phyloP scores from a whole-genome alignment of 2,329 filamentous ascomycete genomes.

The Phoma herbarum region DNA sequence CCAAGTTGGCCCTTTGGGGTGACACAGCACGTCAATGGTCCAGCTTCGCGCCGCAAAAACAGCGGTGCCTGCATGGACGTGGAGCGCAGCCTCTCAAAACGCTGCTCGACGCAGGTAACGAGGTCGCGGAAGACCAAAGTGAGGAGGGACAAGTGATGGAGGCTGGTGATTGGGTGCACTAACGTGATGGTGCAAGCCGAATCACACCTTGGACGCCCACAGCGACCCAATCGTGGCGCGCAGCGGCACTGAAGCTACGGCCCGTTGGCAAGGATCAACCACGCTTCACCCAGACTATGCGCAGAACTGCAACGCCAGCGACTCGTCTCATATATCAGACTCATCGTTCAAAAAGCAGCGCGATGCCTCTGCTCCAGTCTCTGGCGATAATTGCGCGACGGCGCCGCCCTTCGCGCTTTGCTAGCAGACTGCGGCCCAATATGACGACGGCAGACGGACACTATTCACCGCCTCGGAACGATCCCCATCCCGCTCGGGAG shows the following conservation, averaged over 20 bases:
- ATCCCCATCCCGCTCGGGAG: constrained; percentile 28
- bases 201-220: constrained; percentile 20
- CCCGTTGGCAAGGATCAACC: constrained; percentile 37
- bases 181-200: constrained; percentile 23
- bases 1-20: constrained; percentile 40
- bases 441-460: constrained; percentile 14
- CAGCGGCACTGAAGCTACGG: constrained; percentile 29
- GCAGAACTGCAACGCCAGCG: constrained; percentile 18
- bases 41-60: constrained; percentile 44
- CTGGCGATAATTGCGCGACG: constrained; percentile 32
- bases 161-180: constrained; percentile 29
- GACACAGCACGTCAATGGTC: constrained; percentile 43
- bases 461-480: constrained; percentile 27
- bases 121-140: constrained; percentile 35
- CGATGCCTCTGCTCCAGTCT: constrained; percentile 19
- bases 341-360: constrained; percentile 11
- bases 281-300: constrained; percentile 19
- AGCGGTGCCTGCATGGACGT: constrained; percentile 48
- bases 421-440: constrained; percentile 22
- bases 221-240: constrained; percentile 17
- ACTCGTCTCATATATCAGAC: constrained; percentile 22
- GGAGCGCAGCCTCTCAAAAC: constrained; percentile 40
- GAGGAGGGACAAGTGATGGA: constrained; percentile 23
- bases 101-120: constrained; percentile 32
- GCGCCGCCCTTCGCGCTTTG: constrained; percentile 10